Conservation (phyloP, 1,284 basidiomycete species). For the Fomitopsis betulina region DNA sequence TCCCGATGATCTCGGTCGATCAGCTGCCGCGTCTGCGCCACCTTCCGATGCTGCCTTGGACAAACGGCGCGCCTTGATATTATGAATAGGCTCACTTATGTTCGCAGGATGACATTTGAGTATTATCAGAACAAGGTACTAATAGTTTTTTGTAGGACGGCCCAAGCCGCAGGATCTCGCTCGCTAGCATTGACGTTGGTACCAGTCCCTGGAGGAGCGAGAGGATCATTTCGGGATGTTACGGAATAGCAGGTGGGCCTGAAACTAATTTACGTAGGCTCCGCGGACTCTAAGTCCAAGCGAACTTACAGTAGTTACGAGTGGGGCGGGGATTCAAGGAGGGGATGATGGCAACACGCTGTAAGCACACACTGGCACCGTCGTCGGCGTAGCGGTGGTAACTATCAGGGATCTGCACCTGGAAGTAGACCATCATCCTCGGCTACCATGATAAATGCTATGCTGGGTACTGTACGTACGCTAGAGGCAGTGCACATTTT, state of each 20-base stretch:
- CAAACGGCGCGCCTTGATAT: neutral
- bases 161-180: neutral
- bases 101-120: neutral
- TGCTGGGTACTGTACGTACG: neutral
- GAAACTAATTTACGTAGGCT: no score
- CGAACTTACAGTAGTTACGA: neutral
- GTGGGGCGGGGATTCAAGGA: neutral
- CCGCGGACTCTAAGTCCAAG: no score
- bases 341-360: neutral
- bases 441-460: neutral
- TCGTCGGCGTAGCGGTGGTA: neutral
- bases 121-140: no score
- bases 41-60: neutral
- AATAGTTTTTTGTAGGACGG: neutral
- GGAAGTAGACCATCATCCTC: neutral
- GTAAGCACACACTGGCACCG: neutral
- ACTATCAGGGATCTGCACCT: neutral
- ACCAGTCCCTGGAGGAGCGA: no score
- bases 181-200: no score
- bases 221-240: neutral
- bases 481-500: no score
- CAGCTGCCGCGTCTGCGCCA: neutral
- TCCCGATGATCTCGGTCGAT: constrained; percentile 1
- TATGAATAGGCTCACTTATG: neutral
- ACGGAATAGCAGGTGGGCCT: neutral